Conservation (phyloP, 768 basidiomycete species). For the Lactifluus subvellereus region DNA sequence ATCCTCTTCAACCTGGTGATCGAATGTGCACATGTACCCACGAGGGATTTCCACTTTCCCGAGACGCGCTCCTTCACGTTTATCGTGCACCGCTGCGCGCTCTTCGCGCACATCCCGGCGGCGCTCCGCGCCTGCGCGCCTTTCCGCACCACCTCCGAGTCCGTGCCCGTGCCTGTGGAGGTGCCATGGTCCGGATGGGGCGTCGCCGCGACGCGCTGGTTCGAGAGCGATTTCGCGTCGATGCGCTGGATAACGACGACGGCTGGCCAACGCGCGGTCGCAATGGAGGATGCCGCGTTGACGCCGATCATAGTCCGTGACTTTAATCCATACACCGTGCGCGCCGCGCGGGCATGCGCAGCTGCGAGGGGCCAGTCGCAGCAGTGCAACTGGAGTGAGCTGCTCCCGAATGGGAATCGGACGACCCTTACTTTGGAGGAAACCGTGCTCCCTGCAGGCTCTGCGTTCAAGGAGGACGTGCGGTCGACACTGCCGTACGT, state of each 20-base stretch:
- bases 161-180: not conserved
- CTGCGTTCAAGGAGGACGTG: conserved; percentile 25
- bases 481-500: conserved; percentile 27
- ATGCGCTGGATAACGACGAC: conserved; percentile 32
- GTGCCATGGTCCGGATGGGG: conserved; percentile 29
- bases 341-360: conserved; percentile 9
- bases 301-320: conserved; percentile 25
- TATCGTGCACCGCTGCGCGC: conserved; percentile 27
- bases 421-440: conserved; percentile 7
- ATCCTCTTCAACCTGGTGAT: conserved; percentile 27
- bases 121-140: conserved; percentile 2
- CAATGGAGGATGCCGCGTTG: conserved; percentile 1
- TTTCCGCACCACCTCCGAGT: not conserved
- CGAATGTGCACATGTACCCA: conserved; percentile 3
- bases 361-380: not conserved
- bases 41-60: not conserved
- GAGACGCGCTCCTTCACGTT: conserved; percentile 24
- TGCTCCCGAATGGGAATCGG: conserved; percentile 9
- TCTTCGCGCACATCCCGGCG: conserved; percentile 14
- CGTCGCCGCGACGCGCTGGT: conserved; percentile 26
- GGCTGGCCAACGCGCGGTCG: conserved; percentile 30
- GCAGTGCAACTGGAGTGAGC: conserved; percentile 1
- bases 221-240: conserved; percentile 24
- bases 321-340: conserved; percentile 25
- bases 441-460: not conserved